Base-by-base conservation (phyloP, 1,284 basidiomycete genomes). In the Cryptococcus neoformans region DNA sequence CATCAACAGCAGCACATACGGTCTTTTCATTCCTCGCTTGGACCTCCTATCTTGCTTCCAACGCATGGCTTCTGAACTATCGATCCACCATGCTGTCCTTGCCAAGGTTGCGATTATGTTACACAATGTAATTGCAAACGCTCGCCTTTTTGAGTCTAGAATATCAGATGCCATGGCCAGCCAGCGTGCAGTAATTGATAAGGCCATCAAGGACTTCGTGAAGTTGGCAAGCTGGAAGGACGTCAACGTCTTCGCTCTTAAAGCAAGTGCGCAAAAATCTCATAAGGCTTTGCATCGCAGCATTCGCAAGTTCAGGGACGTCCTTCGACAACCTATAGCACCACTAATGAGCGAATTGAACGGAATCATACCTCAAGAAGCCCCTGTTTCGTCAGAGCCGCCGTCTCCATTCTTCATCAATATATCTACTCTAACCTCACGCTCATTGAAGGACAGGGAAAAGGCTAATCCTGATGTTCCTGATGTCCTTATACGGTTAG, bases 171-270 rank as follows among this genome's bases (percentile, higher is more conserved):
- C 80, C 6, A 77, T 96, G n/a, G 65, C 72, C 4, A 76, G 81
- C 8, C 86, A 92, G 73, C 84, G 87, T 56, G 78, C 75, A 1
- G 72, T 73, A 1, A 75, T 97, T 45, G 92, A 97, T 77, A 88
- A 87, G 66, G 89, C 95, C 54, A 84, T 99, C 54, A 83, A 82
- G 58, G 86, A 85, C 54, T 89, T 91, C 71, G 89, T 99, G 81
- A 93, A 92, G 74, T 82, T 99, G 42, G 96, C 96, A 0, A 96
- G 92, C 69, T 99, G 96, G 96, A 95, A 90, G 75, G 96, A 99
- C 72, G 82, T 95, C 70, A 99, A 99, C 68, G 88, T 99, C 9
- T 89, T 92, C 63, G 93, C 96, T 3, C 82, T 99, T 62, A 90
- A 89, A 74, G 87, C 90, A 61, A 98, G 93, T 67, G 94, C 95